Evolutionary conservation across 2,329 filamentous ascomycete species (phyloP), one percentile per base, ranked within the genome.

Genomic region (Ilyonectria robusta): DNA sequence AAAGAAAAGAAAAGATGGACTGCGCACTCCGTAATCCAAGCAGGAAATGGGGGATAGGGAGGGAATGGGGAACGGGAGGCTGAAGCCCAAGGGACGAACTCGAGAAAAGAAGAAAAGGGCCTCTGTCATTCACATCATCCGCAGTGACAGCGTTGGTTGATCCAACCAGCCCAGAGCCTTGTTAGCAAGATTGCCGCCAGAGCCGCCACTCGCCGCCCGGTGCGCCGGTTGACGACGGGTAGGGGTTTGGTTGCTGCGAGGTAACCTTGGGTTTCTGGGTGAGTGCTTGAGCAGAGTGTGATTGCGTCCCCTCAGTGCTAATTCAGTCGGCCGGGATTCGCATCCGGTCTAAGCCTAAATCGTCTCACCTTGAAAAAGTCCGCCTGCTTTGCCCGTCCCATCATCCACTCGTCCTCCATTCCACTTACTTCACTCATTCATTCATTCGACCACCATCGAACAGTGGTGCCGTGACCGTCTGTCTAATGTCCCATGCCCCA

Each of bases 271-370:
- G 53, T 57, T 47, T 47, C 33, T 65, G 42, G 55, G 37, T 42
- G 61, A 48, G 9, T 44, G 58, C 47, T 35, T 23, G 21, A 47
- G 48, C 47, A 44, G 50, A 35, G 50, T 46, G 59, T 56, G 55
- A 44, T 47, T 44, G 58, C 40, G 53, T 26, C 21, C n/a, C 65
- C 40, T 44, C 46, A 17, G 26, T 33, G 53, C 58, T 53, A 50
- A 50, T 61, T 65, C 44, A 23, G 19, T 46, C 59, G 65, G 63
- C 68, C 68, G 68, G 72, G 66, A 59, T 66, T 56, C 13, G 40
- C 63, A 74, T 56, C 66, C 66, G 69, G 63, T 62, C 63, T 71
- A 75, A 75, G 66, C 70, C 73, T 65, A 68, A 74, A 68, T 72
- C 40, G 73, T 70, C 73, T 75, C 71, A 75, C 73, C 73, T 73